Evolutionary conservation across 2,329 filamentous ascomycete species (phyloP), one percentile per base, ranked within the genome.

Genomic region (Paecilomyces formosus): DNA sequence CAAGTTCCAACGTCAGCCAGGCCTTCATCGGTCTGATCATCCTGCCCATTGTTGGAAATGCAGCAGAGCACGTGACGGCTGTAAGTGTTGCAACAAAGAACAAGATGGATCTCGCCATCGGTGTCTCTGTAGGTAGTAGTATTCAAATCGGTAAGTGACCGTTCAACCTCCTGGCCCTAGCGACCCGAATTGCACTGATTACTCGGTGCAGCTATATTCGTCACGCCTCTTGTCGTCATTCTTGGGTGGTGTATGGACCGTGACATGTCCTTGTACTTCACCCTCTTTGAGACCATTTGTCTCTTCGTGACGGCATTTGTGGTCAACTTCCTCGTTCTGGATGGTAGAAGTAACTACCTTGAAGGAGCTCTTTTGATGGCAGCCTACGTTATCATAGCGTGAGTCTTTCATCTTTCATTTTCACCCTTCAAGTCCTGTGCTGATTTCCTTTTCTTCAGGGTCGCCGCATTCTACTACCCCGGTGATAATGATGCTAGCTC

Each of bases 61-160:
- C 89, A 2, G 89, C 88, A 13, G 89, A 92, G 75, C 89, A 92
- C 77, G 88, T 89, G 21, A 92, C 89, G 0, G 89, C 89, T 6
- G 88, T 92, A 57, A 89, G 85, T 0, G 89, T 92, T 1, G 89
- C 89, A 6, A 82, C 87, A 65, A 91, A 92, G 79, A 90, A 92
- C 74, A 92, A 92, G 75, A 91, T 92, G 87, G 89, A 92, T 68
- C 77, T 92, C 8, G 87, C 89, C 2, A 92, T 92, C 62, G 89
- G 88, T 68, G 88, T 92, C 11, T 89, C 88, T 12, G 87, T 92
- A 33, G 89, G 89, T 28, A 89, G 86, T 11, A 89, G 86, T 65
- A 92, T 93, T 74, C 89, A 92, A 73, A 90, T 92, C 54, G 78
- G 73, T 74, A 60, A 57, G 62, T 61, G 3, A 2, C 30, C 18